These are phyloP conservation scores for Bipolaris cookei DNA, from an alignment of 2,329 filamentous ascomycete genomes.

Conservation along the genomic window DNA sequence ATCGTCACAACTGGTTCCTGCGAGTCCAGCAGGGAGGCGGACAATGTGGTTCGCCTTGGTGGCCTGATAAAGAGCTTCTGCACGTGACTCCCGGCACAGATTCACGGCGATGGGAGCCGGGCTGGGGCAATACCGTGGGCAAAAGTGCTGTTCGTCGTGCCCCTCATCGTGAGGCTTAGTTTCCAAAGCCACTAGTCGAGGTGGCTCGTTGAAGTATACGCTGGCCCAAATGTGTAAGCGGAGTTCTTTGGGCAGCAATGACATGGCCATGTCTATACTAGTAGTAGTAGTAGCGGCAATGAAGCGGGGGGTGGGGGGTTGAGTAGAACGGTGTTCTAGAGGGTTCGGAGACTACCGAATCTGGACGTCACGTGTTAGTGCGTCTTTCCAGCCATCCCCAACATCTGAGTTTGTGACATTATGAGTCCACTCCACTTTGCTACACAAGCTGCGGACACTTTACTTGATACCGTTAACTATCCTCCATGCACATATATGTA, in stretches of 20 bases:
- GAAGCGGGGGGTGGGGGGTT: background rate
- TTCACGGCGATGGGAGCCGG: conserved; percentile 24
- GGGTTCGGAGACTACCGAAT: conserved; percentile 5
- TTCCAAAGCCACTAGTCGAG: conserved; percentile 28
- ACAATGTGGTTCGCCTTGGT: conserved; percentile 22
- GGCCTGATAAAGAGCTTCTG: conserved; percentile 28
- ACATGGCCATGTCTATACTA: conserved; percentile 27
- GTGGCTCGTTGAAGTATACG: conserved; percentile 25
- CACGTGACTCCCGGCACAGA: conserved; percentile 29
- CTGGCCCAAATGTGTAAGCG: conserved; percentile 32
- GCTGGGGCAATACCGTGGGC: conserved; percentile 30
- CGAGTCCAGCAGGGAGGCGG: conserved; percentile 7
- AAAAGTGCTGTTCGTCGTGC: conserved; percentile 29
- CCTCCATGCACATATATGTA: conserved; percentile 1
- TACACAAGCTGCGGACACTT: conserved; percentile 14
- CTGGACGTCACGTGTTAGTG: conserved; percentile 9
- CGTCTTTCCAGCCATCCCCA: conserved; percentile 2
- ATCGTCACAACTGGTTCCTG: background rate
- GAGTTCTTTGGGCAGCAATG: conserved; percentile 30
- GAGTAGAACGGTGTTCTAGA: conserved; percentile 1
- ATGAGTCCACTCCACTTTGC: conserved; percentile 17
- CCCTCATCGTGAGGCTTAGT: conserved; percentile 23
- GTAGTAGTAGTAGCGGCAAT: background rate
- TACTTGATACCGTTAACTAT: conserved; percentile 13
- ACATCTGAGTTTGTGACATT: conserved; percentile 8